These are phyloP conservation scores for Aurifilum marmelostoma DNA, from an alignment of 2,329 filamentous ascomycete species.

Conservation along the genomic window DNA sequence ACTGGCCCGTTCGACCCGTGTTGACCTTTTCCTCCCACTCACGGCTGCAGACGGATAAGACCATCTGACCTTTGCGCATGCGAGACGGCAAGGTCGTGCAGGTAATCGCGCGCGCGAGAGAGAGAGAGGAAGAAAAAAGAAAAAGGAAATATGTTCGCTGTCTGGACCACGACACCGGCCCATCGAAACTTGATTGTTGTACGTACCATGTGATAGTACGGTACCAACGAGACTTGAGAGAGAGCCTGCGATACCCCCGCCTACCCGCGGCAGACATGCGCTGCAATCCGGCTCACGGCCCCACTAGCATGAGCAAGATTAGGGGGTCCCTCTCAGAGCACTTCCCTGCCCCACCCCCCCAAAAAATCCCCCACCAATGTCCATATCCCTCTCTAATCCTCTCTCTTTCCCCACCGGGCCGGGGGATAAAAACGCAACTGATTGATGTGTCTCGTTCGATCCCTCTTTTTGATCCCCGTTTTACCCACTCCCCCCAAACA, in stretches of 20 bases:
- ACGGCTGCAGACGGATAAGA: background rate
- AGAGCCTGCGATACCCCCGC: background rate
- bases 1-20: background rate
- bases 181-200: background rate
- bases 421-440: background rate
- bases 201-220: background rate
- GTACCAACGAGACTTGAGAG: background rate
- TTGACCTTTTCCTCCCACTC: background rate
- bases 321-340: background rate
- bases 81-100: background rate
- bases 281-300: background rate
- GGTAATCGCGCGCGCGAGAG: background rate
- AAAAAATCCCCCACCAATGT: background rate
- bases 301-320: background rate
- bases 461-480: background rate
- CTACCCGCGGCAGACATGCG: background rate
- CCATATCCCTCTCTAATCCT: background rate
- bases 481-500: background rate
- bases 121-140: background rate
- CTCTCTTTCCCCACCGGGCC: background rate
- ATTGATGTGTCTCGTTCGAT: background rate
- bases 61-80: background rate
- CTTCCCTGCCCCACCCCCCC: background rate
- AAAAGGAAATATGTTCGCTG: background rate
- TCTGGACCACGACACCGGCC: background rate